A percentile compares a stretch with the other conserved stretches of the same genome.
Conservation (phyloP, 371 early-diverging fungal species). For the Mucor irregularis region DNA sequence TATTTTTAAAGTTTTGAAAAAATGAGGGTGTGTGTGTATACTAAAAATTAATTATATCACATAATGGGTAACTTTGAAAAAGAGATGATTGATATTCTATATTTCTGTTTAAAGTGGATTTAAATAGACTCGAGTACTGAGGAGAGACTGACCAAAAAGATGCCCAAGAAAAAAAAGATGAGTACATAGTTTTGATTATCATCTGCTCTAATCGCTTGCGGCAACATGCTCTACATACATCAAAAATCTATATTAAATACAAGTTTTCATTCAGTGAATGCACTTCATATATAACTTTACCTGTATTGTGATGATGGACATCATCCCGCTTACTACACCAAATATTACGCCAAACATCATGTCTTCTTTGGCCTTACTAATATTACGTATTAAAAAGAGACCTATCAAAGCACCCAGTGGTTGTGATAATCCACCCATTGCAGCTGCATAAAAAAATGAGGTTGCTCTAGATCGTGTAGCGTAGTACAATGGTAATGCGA, state of each 20-base stretch:
- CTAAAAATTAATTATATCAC: no score
- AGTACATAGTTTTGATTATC: conserved; percentile 42
- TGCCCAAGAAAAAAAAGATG: conserved; percentile 57
- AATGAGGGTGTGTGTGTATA: no score
- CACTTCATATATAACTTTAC: conserved; percentile 1
- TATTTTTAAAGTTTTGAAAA: no score
- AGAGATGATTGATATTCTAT: no score
- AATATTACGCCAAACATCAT: conserved; percentile 55
- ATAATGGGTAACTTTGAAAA: no score
- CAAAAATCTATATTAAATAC: no score
- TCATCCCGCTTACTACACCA: conserved; percentile 69
- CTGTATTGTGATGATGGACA: conserved; percentile 61
- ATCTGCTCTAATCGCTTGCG: conserved; percentile 59
- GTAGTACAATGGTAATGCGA: conserved; percentile 72
- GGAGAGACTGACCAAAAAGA: conserved; percentile 54
- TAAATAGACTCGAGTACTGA: conserved; percentile 41
- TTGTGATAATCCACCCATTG: conserved; percentile 68
- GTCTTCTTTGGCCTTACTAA: conserved; percentile 46
- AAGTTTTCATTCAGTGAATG: no score
- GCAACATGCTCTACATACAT: conserved; percentile 42
- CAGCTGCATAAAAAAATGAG: conserved; percentile 63
- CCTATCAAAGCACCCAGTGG: conserved; percentile 63
- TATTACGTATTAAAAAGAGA: conserved; percentile 41
- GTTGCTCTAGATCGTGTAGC: conserved; percentile 63
- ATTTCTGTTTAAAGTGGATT: neutral